Conservation (phyloP, 495 filamentous ascomycete species). For the Penicillium turbatum region DNA sequence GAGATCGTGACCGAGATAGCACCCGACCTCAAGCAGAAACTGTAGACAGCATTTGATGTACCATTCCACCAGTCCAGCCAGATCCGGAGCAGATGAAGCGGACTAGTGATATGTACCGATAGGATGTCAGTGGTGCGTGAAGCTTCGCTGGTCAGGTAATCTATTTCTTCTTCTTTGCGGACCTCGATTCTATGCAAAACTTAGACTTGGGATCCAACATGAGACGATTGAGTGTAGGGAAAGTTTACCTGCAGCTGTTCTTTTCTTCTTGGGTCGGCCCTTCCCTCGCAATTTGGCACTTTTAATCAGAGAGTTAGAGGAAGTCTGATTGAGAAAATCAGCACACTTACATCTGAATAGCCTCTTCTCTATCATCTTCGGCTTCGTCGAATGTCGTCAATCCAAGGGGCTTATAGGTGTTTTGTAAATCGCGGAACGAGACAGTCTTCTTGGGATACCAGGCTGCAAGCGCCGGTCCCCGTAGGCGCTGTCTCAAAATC, state of each 20-base stretch:
- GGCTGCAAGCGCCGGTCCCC: slow-evolving; percentile 68
- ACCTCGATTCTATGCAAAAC: slow-evolving; percentile 30
- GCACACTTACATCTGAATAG: slow-evolving; percentile 58
- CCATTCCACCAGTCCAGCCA: background rate
- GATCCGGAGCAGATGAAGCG: background rate
- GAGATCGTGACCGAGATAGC: background rate
- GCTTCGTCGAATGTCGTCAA: slow-evolving; percentile 65
- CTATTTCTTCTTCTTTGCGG: slow-evolving; percentile 46
- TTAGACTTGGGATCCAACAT: slow-evolving; percentile 4
- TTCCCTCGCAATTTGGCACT: slow-evolving; percentile 79
- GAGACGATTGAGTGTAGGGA: background rate
- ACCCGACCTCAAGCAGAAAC: background rate
- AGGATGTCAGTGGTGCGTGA: background rate
- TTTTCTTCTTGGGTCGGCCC: slow-evolving; percentile 88
- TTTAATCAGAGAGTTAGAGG: slow-evolving; percentile 1
- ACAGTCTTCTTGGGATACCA: slow-evolving; percentile 81
- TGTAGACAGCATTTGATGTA: no score
- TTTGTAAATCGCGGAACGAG: slow-evolving; percentile 63
- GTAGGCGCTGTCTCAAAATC: slow-evolving; percentile 76
- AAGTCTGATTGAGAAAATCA: background rate
- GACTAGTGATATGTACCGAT: background rate
- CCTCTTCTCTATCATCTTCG: slow-evolving; percentile 74
- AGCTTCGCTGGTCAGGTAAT: background rate
- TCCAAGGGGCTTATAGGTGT: slow-evolving; percentile 46
- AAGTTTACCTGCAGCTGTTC: slow-evolving; percentile 57